Evolutionary conservation across 2,329 filamentous ascomycete genomes (phyloP).

Genomic region (Hymenoscyphus linearis): DNA sequence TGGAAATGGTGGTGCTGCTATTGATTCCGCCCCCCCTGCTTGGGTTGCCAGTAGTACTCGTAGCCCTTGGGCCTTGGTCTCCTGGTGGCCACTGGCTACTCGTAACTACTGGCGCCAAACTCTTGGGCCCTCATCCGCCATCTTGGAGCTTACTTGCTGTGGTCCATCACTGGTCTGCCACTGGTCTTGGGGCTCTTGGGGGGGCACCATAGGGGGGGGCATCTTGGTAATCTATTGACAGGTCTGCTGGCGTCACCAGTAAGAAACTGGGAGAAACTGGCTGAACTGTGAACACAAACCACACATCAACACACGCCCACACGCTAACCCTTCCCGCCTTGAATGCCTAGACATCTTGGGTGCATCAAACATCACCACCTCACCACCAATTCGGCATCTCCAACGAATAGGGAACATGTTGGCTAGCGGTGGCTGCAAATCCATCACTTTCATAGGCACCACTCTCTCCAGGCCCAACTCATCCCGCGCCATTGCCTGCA

Average conservation of each 20-base stretch:
- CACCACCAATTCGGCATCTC: not conserved
- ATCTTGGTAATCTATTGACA: not conserved
- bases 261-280: not conserved
- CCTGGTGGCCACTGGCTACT: too few relatives aligned
- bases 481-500: not conserved
- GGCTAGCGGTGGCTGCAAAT: not conserved
- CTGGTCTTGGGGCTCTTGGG: not conserved
- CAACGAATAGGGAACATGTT: not conserved
- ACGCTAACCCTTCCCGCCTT: not conserved
- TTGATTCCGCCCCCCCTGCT: not conserved
- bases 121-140: too few relatives aligned
- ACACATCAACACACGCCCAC: too few relatives aligned
- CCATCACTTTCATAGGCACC: not conserved
- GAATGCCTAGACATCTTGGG: not conserved
- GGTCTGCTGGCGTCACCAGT: not conserved
- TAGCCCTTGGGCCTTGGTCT: not conserved
- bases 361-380: not conserved
- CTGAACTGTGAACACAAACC: too few relatives aligned
- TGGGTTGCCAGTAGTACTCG: not conserved
- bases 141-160: too few relatives aligned
- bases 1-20: not conserved
- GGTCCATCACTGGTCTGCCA: too few relatives aligned
- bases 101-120: too few relatives aligned
- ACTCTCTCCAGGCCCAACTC: not conserved
- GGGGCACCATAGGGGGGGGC: not conserved